Percentiles rank a stretch among this genome's conserved stretches.
These are phyloP conservation scores for Prunus padus DNA, from an alignment of 306 rosid species.

Conservation along the genomic window DNA sequence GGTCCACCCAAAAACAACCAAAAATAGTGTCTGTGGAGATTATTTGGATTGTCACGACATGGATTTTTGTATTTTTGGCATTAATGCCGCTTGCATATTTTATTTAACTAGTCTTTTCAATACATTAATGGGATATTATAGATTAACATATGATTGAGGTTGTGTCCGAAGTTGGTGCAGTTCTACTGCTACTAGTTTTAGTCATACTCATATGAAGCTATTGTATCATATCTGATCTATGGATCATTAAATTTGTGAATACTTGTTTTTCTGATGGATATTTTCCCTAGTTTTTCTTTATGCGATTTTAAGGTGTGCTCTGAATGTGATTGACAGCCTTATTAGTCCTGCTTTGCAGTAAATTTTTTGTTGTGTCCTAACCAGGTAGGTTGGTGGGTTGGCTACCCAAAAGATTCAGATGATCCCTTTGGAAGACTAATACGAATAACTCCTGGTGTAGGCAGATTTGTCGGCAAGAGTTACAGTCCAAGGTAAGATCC, in stretches of 20 bases:
- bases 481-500: conserved; percentile 77
- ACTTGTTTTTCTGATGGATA: background rate
- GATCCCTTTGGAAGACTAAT: conserved; percentile 88
- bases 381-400: conserved; percentile 99
- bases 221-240: background rate
- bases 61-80: background rate
- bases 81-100: too few species aligned
- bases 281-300: background rate
- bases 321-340: conserved; percentile 1
- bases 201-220: background rate
- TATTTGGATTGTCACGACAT: background rate
- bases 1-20: background rate
- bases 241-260: background rate
- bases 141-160: background rate
- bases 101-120: background rate
- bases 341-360: background rate
- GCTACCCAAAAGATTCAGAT: conserved; percentile 81
- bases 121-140: background rate
- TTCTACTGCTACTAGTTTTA: background rate
- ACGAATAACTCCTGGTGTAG: conserved; percentile 85
- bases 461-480: conserved; percentile 77
- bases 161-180: background rate
- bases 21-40: background rate
- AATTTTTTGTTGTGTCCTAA: conserved; percentile 23
- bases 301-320: background rate